These are phyloP conservation scores for Globisporangium camurandrum DNA, from an alignment of 352 stramenopile genomes.

Conservation along the genomic window DNA sequence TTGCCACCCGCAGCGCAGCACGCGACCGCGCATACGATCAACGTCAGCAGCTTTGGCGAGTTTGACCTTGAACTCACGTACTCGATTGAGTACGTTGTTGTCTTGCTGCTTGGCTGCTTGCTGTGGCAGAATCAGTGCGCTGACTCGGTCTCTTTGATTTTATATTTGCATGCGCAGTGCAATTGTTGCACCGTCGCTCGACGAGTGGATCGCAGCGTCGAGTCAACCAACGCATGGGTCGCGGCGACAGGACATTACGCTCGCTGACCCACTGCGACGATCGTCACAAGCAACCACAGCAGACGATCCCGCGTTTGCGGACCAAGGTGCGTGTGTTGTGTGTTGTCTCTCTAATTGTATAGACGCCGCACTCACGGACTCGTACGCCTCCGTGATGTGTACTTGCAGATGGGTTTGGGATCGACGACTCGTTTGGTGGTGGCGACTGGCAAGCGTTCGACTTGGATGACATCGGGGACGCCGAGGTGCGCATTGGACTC, in stretches of 20 bases:
- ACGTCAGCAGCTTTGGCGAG: conserved; percentile 80
- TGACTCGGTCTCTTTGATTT: not conserved
- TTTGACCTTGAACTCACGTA: conserved; percentile 83
- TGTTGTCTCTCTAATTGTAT: too few relatives aligned
- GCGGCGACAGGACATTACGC: conserved; percentile 79
- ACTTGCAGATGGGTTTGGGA: conserved; percentile 46
- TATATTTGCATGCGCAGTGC: conserved; percentile 21
- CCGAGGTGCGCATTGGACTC: conserved; percentile 13
- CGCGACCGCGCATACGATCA: conserved; percentile 67
- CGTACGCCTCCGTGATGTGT: conserved; percentile 1
- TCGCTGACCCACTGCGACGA: conserved; percentile 60
- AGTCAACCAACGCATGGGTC: conserved; percentile 74
- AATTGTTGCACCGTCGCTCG: conserved; percentile 51
- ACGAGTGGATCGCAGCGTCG: conserved; percentile 75
- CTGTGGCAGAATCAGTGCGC: not conserved
- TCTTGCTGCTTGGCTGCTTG: not conserved
- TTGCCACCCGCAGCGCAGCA: conserved; percentile 58
- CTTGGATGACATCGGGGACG: conserved; percentile 58
- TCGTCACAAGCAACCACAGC: too few relatives aligned
- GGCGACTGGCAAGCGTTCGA: conserved; percentile 82
- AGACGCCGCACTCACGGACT: too few relatives aligned
- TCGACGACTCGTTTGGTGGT: conserved; percentile 71
- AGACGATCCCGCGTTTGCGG: conserved; percentile 41
- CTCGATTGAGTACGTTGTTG: conserved; percentile 62
- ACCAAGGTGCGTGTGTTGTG: conserved; percentile 48